Percentiles rank a stretch among this genome's conserved stretches.
Evolutionary conservation across 768 basidiomycete species (phyloP).

Genomic region (Auricularia cornea): DNA sequence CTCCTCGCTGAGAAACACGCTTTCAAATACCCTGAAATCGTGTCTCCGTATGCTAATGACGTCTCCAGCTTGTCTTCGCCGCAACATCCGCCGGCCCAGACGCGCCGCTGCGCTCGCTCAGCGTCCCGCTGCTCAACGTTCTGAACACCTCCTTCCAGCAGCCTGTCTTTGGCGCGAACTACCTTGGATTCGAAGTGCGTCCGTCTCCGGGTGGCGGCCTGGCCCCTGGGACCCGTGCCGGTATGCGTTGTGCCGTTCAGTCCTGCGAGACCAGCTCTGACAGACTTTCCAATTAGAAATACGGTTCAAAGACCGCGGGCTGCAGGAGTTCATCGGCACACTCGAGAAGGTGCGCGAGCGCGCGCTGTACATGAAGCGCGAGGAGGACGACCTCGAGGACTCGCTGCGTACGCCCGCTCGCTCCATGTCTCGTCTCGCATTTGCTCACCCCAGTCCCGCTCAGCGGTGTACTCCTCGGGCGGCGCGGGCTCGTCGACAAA

Average conservation of each 20-base stretch:
- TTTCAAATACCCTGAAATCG: too few species aligned
- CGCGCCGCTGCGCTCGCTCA: slow-evolving; percentile 34
- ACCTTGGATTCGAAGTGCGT: slow-evolving; percentile 54
- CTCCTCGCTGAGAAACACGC: too few species aligned
- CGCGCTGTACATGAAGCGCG: slow-evolving; percentile 66
- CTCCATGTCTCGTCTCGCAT: not conserved
- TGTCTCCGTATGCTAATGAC: too few species aligned
- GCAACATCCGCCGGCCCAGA: slow-evolving; percentile 8
- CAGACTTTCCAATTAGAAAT: slow-evolving; percentile 43
- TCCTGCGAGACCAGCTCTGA: not conserved
- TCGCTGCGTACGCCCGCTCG: slow-evolving; percentile 46
- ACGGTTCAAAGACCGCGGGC: slow-evolving; percentile 54
- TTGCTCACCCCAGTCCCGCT: not conserved
- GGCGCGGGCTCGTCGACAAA: not conserved
- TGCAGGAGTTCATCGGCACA: slow-evolving; percentile 65
- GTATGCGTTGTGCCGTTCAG: not conserved
- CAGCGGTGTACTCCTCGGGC: not conserved
- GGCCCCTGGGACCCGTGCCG: slow-evolving; percentile 42
- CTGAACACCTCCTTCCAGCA: slow-evolving; percentile 67
- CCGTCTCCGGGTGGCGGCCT: slow-evolving; percentile 63
- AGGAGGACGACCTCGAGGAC: slow-evolving; percentile 48
- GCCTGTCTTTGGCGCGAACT: slow-evolving; percentile 64
- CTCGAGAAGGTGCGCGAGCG: slow-evolving; percentile 73
- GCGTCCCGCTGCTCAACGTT: slow-evolving; percentile 54
- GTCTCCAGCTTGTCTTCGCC: slow-evolving; percentile 58